A percentile compares a stretch with the other conserved stretches of the same genome.
phyloP scores from a whole-genome alignment of 2,329 filamentous ascomycete genomes.

The Clarireedia homoeocarpa region DNA sequence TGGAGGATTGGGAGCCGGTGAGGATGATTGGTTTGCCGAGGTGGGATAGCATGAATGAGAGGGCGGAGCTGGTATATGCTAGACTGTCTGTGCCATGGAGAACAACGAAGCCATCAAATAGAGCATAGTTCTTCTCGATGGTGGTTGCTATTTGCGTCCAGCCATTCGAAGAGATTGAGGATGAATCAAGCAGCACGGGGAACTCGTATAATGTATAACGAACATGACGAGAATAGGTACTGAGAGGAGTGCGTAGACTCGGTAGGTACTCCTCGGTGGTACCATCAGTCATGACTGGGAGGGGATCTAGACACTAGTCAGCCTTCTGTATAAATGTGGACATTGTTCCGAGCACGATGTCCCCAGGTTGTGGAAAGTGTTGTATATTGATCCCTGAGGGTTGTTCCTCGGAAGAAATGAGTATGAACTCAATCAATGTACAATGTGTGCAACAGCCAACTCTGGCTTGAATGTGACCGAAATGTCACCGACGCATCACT shows the following conservation, averaged over 20 bases:
- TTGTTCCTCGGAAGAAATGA: not conserved
- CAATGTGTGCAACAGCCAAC: not conserved
- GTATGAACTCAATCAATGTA: conserved; percentile 2
- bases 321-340: not conserved
- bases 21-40: conserved; percentile 65
- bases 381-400: no score
- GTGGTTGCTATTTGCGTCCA: conserved; percentile 57
- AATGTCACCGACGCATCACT: not conserved
- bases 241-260: conserved; percentile 49
- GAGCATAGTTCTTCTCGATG: conserved; percentile 56
- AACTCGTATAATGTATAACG: conserved; percentile 64
- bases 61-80: conserved; percentile 60
- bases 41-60: conserved; percentile 68
- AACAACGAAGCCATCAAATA: conserved; percentile 66
- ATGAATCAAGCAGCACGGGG: conserved; percentile 59
- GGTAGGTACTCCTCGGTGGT: conserved; percentile 22
- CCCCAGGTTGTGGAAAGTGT: no score
- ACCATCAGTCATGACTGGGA: conserved; percentile 26
- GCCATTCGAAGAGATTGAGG: conserved; percentile 62
- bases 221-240: conserved; percentile 55
- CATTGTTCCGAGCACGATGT: not conserved
- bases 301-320: conserved; percentile 19
- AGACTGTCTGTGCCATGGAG: conserved; percentile 64
- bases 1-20: conserved; percentile 57
- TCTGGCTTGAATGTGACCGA: not conserved